Evolutionary conservation across 1,284 basidiomycete species (phyloP).

Genomic region (Ceratobasidium sp.): DNA sequence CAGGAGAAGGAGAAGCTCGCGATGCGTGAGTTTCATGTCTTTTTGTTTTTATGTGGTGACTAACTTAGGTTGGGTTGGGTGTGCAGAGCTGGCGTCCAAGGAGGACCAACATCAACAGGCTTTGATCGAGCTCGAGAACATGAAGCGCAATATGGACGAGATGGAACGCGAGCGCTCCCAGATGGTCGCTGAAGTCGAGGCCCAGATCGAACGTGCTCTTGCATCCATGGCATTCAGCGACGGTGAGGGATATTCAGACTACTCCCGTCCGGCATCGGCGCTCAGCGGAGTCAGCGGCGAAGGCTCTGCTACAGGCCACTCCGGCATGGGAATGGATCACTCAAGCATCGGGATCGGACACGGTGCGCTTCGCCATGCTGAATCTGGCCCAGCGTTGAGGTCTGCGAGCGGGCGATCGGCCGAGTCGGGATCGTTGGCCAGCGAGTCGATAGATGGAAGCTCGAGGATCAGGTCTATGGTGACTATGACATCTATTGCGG

Average conservation of each 20-base stretch:
- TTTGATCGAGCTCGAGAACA: constrained; percentile 73
- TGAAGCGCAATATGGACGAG: constrained; percentile 82
- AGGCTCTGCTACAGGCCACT: not conserved
- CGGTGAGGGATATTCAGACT: constrained; percentile 66
- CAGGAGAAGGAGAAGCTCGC: constrained; percentile 82
- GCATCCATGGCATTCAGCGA: constrained; percentile 78
- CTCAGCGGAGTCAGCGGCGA: constrained; percentile 26
- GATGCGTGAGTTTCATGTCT: constrained; percentile 66
- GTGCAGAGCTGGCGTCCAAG: constrained; percentile 74
- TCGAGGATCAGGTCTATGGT: constrained; percentile 33
- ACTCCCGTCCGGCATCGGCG: constrained; percentile 42
- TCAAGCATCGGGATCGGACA: constrained; percentile 30
- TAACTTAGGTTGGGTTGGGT: not conserved
- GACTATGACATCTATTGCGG: constrained; percentile 63
- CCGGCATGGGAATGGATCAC: not conserved
- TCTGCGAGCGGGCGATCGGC: constrained; percentile 27
- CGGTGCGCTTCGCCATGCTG: constrained; percentile 17
- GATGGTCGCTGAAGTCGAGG: constrained; percentile 89
- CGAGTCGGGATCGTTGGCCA: constrained; percentile 16
- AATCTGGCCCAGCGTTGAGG: constrained; percentile 33
- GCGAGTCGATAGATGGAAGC: constrained; percentile 22
- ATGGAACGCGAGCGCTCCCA: constrained; percentile 87
- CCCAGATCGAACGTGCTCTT: constrained; percentile 85
- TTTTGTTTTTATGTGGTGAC: constrained; percentile 48
- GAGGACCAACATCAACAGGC: constrained; percentile 81